A percentile compares a stretch with the other conserved stretches of the same genome.
phyloP scores from a whole-genome alignment of 164 flowering plant species.

The Tetracentron sinense region DNA sequence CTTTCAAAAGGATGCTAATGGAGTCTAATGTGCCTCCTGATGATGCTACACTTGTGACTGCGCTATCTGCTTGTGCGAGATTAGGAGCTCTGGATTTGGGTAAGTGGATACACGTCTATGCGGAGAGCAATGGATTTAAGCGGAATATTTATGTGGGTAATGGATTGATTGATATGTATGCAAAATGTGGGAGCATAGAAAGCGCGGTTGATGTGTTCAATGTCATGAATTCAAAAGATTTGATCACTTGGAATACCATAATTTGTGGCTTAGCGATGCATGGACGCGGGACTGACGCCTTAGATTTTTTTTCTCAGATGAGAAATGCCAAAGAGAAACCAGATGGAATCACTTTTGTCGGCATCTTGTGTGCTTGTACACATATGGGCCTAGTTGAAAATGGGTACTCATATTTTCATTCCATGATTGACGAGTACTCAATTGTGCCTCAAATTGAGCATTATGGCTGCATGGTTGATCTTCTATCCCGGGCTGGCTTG shows the following conservation, averaged over 20 bases:
- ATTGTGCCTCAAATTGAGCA: conserved; percentile 67
- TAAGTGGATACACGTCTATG: conserved; percentile 54
- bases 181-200: conserved; percentile 65
- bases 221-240: conserved; percentile 46
- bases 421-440: conserved; percentile 43
- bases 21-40: conserved; percentile 49
- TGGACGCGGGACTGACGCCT: conserved; percentile 55
- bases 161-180: conserved; percentile 68
- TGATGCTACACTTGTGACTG: conserved; percentile 57
- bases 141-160: conserved; percentile 50
- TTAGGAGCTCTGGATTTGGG: conserved; percentile 61
- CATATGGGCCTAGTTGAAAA: conserved; percentile 62
- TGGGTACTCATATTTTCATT: conserved; percentile 45
- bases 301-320: conserved; percentile 46
- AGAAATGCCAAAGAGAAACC: conserved; percentile 39
- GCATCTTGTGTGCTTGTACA: conserved; percentile 62
- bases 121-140: conserved; percentile 37
- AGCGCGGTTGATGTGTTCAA: conserved; percentile 42
- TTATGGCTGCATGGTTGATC: conserved; percentile 77
- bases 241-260: conserved; percentile 66
- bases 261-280: conserved; percentile 64
- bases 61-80: conserved; percentile 59
- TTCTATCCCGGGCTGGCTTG: conserved; percentile 55
- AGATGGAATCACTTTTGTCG: conserved; percentile 64
- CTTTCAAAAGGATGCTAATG: conserved; percentile 52